Evolutionary conservation across 2,329 filamentous ascomycete genomes (phyloP).

Genomic region (Coniosporium tulheliwenetii): DNA sequence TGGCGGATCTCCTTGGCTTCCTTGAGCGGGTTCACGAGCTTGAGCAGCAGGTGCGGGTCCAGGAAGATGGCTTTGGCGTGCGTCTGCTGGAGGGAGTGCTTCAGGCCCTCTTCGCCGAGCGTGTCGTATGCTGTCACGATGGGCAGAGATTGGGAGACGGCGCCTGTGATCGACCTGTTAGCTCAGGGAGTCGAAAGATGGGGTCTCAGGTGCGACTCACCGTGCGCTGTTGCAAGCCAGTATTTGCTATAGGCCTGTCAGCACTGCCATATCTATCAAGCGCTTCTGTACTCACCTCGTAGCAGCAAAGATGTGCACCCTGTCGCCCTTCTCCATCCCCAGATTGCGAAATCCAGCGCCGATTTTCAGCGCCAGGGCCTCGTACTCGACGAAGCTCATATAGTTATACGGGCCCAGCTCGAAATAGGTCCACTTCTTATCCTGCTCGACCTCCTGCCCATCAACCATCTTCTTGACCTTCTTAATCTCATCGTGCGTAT

Average conservation of each 20-base stretch:
- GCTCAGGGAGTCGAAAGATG: too few relatives aligned
- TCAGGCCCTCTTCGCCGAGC: slow-evolving; percentile 17
- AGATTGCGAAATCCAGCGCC: slow-evolving; percentile 3
- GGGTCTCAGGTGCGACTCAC: background rate
- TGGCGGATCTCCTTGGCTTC: slow-evolving; percentile 41
- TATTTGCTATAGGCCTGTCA: background rate
- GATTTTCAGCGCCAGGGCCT: slow-evolving; percentile 1
- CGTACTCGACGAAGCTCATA: slow-evolving; percentile 3
- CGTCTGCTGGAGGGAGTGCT: slow-evolving; percentile 17
- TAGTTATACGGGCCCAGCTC: slow-evolving; percentile 4
- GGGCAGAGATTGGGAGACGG: slow-evolving; percentile 2
- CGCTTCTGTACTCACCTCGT: slow-evolving; percentile 1
- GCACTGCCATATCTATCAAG: background rate
- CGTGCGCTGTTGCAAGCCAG: slow-evolving; percentile 5
- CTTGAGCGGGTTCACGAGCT: slow-evolving; percentile 38
- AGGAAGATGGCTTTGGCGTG: slow-evolving; percentile 18
- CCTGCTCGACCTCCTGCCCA: slow-evolving; percentile 3
- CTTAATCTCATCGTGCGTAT: slow-evolving; percentile 3
- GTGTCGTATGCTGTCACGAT: slow-evolving; percentile 16
- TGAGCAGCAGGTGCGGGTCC: slow-evolving; percentile 11
- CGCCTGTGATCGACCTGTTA: background rate
- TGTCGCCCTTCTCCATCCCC: slow-evolving; percentile 3
- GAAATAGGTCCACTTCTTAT: slow-evolving; percentile 5
- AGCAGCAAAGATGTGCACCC: slow-evolving; percentile 4
- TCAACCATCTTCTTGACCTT: slow-evolving; percentile 4